Percentiles rank a stretch among this genome's conserved stretches.
Evolutionary conservation across 169 alveolate genomes (phyloP).

Genomic region (Perkinsus chesapeaki): DNA sequence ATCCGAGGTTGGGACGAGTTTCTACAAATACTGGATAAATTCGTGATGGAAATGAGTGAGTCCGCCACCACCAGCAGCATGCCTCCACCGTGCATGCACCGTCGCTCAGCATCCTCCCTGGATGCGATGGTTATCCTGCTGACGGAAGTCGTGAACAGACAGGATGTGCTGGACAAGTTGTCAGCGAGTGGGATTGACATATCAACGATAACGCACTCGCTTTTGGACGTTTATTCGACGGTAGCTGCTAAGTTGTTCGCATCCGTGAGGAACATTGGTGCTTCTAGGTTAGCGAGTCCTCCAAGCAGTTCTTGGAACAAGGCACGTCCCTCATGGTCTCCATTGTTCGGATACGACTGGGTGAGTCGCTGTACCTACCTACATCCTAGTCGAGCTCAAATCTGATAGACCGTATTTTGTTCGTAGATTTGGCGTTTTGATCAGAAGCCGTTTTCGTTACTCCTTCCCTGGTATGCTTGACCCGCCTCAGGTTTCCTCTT

Average conservation of each 20-base stretch:
- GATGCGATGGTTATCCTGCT: background rate
- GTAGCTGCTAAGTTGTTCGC: background rate
- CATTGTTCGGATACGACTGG: background rate
- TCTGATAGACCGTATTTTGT: too few relatives aligned
- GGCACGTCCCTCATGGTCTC: background rate
- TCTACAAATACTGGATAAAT: background rate
- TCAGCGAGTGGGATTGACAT: background rate
- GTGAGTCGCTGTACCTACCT: too few relatives aligned
- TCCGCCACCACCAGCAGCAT: background rate
- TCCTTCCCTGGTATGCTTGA: too few relatives aligned
- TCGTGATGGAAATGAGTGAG: background rate
- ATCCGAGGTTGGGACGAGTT: background rate
- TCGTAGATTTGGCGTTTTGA: too few relatives aligned
- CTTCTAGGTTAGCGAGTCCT: background rate
- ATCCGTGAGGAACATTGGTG: background rate
- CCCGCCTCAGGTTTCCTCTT: background rate
- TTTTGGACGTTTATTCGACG: background rate
- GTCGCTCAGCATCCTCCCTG: background rate
- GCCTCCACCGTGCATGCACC: background rate
- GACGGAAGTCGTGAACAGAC: background rate
- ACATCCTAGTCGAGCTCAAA: too few relatives aligned
- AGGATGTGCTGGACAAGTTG: background rate
- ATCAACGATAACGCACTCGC: background rate
- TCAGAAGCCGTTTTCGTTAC: too few relatives aligned
- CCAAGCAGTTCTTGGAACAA: background rate